phyloP scores from a whole-genome alignment of 2,329 filamentous ascomycete species.

The Helotiales sp. region DNA sequence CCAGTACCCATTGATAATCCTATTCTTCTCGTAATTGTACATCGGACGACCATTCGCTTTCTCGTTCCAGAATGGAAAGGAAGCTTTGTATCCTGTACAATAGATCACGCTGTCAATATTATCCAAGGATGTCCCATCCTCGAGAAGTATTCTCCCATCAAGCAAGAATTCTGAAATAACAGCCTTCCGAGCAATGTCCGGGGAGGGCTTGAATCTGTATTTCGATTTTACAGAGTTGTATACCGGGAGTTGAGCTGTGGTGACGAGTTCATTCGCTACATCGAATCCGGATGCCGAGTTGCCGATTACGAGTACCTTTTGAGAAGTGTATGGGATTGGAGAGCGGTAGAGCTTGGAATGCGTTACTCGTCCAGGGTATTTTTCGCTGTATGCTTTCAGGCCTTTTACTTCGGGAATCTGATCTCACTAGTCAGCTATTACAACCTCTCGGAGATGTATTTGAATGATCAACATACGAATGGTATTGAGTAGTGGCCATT shows the following conservation, averaged over 20 bases:
- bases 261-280: constrained; percentile 64
- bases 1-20: constrained; percentile 47
- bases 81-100: constrained; percentile 85
- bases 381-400: constrained; percentile 55
- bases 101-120: constrained; percentile 77
- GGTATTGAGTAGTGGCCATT: constrained; percentile 73
- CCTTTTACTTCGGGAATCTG: constrained; percentile 59
- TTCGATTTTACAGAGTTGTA: constrained; percentile 52
- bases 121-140: constrained; percentile 60
- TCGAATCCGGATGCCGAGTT: constrained; percentile 84
- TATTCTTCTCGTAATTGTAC: constrained; percentile 49
- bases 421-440: neutral
- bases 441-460: neutral
- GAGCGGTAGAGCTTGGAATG: constrained; percentile 80
- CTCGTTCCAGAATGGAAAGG: constrained; percentile 68
- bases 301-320: constrained; percentile 79
- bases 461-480: constrained; percentile 44
- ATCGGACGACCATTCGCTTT: constrained; percentile 45
- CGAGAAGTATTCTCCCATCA: constrained; percentile 54
- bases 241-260: constrained; percentile 43
- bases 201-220: constrained; percentile 45
- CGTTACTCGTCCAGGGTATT: constrained; percentile 58
- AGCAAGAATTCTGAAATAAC: constrained; percentile 46
- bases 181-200: constrained; percentile 54
- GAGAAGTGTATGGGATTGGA: constrained; percentile 59